Evolutionary conservation across 2,329 filamentous ascomycete genomes (phyloP).

Genomic region (Cercospora beticola): DNA sequence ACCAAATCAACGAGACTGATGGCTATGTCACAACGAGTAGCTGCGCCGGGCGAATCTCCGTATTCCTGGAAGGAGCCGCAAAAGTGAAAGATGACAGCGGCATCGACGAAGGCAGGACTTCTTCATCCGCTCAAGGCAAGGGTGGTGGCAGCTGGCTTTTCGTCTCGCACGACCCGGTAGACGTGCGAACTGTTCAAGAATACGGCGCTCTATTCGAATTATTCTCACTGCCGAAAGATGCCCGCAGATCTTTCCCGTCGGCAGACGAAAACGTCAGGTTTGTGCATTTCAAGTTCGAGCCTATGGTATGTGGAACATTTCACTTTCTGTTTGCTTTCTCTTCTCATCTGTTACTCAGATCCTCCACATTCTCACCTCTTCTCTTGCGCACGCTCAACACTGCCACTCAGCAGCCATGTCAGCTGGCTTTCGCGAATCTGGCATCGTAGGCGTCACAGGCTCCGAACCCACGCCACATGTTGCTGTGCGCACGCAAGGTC

Average conservation of each 20-base stretch:
- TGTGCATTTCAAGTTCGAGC: constrained; percentile 89
- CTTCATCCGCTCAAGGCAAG: constrained; percentile 62
- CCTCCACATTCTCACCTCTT: constrained; percentile 79
- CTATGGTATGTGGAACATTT: constrained; percentile 67
- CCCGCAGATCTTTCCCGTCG: not conserved
- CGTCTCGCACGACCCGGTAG: constrained; percentile 76
- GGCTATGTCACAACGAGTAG: constrained; percentile 90
- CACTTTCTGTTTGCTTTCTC: too few relatives aligned
- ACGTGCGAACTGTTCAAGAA: constrained; percentile 17
- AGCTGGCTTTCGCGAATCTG: constrained; percentile 87
- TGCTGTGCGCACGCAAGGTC: constrained; percentile 78
- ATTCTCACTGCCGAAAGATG: constrained; percentile 21
- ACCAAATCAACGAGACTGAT: constrained; percentile 69
- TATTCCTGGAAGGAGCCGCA: constrained; percentile 79
- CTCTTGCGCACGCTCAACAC: constrained; percentile 69
- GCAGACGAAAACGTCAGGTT: constrained; percentile 36
- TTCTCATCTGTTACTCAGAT: constrained; percentile 59
- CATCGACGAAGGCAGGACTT: constrained; percentile 45
- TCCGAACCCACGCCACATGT: constrained; percentile 65
- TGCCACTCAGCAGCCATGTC: constrained; percentile 73
- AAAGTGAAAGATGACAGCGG: constrained; percentile 27
- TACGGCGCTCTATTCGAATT: constrained; percentile 21
- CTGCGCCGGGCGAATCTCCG: constrained; percentile 81
- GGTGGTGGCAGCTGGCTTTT: constrained; percentile 84
- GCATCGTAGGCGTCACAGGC: constrained; percentile 52